Percentiles rank a stretch among this genome's conserved stretches.
phyloP scores from a whole-genome alignment of 257 asterid species.

The Datura wrightii region DNA sequence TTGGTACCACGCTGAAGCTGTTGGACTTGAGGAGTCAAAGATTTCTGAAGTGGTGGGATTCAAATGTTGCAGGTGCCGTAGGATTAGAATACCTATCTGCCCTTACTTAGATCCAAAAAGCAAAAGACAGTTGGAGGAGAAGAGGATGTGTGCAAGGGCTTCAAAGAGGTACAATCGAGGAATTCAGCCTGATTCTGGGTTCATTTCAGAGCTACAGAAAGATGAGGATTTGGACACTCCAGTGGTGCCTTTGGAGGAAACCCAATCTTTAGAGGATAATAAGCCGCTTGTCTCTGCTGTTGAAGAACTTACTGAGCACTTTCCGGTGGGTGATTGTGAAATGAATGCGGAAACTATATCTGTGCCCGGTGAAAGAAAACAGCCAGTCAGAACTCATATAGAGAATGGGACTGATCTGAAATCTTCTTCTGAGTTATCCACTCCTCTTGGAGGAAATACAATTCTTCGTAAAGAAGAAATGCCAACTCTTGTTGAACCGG shows the following conservation, averaged over 20 bases:
- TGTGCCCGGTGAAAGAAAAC: slow-evolving; percentile 24
- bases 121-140: slow-evolving; percentile 48
- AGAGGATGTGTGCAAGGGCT: slow-evolving; percentile 41
- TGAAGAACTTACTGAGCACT: slow-evolving; percentile 36
- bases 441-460: slow-evolving; percentile 34
- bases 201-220: slow-evolving; percentile 29
- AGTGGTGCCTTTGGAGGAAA: slow-evolving; percentile 31
- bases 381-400: slow-evolving; percentile 49
- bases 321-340: slow-evolving; percentile 38
- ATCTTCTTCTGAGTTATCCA: slow-evolving; percentile 38
- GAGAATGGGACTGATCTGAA: slow-evolving; percentile 34
- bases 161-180: slow-evolving; percentile 46
- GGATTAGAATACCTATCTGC: slow-evolving; percentile 67
- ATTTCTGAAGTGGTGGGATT: slow-evolving; percentile 59
- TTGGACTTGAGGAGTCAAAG: slow-evolving; percentile 68
- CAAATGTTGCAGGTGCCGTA: slow-evolving; percentile 86
- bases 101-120: slow-evolving; percentile 52
- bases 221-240: slow-evolving; percentile 39
- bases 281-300: slow-evolving; percentile 45
- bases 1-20: slow-evolving; percentile 86
- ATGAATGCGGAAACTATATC: slow-evolving; percentile 27
- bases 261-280: slow-evolving; percentile 33
- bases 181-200: slow-evolving; percentile 25
- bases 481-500: slow-evolving; percentile 15
- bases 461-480: background rate